Percentiles rank a stretch among this genome's conserved stretches.
These are phyloP conservation scores for Pholiota molesta DNA, from an alignment of 768 basidiomycete species.

Conservation along the genomic window DNA sequence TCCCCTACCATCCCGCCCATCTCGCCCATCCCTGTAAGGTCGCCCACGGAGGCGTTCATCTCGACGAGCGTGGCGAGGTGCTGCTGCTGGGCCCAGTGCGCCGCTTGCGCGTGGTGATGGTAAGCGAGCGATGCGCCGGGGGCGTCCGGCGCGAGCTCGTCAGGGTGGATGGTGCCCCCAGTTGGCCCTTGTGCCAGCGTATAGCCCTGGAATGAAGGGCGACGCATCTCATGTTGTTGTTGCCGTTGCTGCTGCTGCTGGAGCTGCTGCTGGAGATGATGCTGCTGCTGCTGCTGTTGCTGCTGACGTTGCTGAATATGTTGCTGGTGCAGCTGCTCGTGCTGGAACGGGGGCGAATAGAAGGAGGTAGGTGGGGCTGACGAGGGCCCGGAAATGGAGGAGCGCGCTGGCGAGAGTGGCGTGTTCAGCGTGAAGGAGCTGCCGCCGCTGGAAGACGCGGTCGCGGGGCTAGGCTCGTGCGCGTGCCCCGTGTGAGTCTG, in stretches of 20 bases:
- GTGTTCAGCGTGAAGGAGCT: neutral
- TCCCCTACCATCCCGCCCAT: constrained; percentile 18
- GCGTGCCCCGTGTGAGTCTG: constrained; percentile 1
- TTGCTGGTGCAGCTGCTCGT: constrained; percentile 12
- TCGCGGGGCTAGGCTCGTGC: constrained; percentile 9
- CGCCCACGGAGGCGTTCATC: neutral
- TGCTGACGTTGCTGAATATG: constrained; percentile 1
- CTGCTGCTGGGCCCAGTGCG: constrained; percentile 4
- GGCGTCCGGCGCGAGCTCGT: constrained; percentile 27
- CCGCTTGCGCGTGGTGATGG: neutral
- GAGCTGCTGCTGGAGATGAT: constrained; percentile 17
- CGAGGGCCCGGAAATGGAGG: constrained; percentile 2
- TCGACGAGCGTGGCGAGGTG: constrained; percentile 12
- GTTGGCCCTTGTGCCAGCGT: neutral
- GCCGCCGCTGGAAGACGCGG: constrained; percentile 10
- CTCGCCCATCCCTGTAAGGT: constrained; percentile 6
- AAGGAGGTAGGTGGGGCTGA: constrained; percentile 17
- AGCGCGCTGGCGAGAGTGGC: neutral
- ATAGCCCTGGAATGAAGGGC: constrained; percentile 12
- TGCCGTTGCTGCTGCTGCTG: constrained; percentile 17
- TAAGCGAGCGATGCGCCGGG: constrained; percentile 23
- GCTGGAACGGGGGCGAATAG: constrained; percentile 22
- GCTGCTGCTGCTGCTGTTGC: constrained; percentile 1
- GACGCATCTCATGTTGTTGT: constrained; percentile 15
- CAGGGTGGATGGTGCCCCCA: constrained; percentile 26